Evolutionary conservation across 345 rosid genomes (phyloP), one percentile per base, ranked within the genome.

Genomic region (Salix koriyanagi): DNA sequence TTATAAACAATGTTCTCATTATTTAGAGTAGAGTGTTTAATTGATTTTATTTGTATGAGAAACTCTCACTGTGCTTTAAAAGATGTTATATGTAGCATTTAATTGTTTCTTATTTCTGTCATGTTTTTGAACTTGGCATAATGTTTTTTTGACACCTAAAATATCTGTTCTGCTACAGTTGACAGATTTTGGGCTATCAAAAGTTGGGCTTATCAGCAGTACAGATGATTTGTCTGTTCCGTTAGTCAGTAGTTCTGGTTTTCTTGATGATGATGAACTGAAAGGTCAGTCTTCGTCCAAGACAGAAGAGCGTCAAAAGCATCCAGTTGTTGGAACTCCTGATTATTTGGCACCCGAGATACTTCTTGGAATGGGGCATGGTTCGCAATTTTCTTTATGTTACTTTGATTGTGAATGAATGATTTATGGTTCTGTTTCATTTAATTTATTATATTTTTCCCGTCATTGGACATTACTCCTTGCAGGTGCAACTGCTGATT

Each of bases 331-430:
- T 80, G 99, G 98, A 65, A 93, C 99, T 41, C 99, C 98, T 25
- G 99, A 96, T 86, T 96, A 96, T 88, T 85, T 96, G 82, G 99
- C 99, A 69, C 99, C 99, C 32, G 99, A 96, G 84, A 93, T 96
- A 79, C 99, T 96, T 86, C 97, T 96, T 72, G 99, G 99, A 84
- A 92, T 87, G 91, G 99, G 95, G 79, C 98, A 93, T 77, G 97
- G 99, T 96, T 79, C 65, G 90, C 76, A 75, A 66, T 52, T 52
- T 18, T 60, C 76, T 70, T 70, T 42, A 42, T 71, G 23, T 72
- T 50, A 44, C 32, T 66, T 39, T 36, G 69, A 37, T 69, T 46
- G 69, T 66, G 56, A 50, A 46, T 61, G 65, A 32, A 19, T 46
- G 69, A 34, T 64, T n/a, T n/a, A 76, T 23, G 19, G 2, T 46